Percentiles rank a stretch among this genome's conserved stretches.
phyloP scores from a whole-genome alignment of 768 basidiomycete genomes.

The Serendipita indica region DNA sequence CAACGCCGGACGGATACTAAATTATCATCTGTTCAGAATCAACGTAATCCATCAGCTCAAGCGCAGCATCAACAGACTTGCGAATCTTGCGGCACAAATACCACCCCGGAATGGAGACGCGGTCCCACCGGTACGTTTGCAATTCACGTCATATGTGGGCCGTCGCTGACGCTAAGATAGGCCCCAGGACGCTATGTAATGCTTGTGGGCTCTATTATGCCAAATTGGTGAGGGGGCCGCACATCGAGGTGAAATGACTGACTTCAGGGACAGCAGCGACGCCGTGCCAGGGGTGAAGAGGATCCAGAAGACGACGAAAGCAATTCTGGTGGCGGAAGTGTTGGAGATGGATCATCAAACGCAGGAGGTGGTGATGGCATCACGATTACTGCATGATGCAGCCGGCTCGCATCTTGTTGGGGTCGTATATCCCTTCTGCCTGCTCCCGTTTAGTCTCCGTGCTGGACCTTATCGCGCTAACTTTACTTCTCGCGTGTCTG shows the following conservation, averaged over 20 bases:
- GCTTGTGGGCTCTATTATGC: not conserved
- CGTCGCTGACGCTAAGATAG: not conserved
- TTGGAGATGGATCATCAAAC: too few relatives aligned
- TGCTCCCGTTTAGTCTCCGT: too few relatives aligned
- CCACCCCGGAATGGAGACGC: conserved; percentile 1
- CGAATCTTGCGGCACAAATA: not conserved
- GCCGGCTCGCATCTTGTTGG: too few relatives aligned
- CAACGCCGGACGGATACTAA: not conserved
- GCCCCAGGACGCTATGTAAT: not conserved
- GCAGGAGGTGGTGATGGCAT: too few relatives aligned
- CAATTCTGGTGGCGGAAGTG: not conserved
- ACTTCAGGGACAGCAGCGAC: not conserved
- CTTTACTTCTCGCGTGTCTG: too few relatives aligned
- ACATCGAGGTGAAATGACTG: not conserved
- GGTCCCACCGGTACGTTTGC: not conserved
- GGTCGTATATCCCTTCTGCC: too few relatives aligned
- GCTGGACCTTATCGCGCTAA: too few relatives aligned
- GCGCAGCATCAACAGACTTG: not conserved
- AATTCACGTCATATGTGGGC: not conserved
- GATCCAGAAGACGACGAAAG: not conserved
- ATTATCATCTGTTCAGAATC: not conserved
- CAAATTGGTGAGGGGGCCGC: not conserved
- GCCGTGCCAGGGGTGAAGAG: not conserved
- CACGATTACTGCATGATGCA: too few relatives aligned
- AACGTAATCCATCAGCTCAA: not conserved